Conservation (phyloP, 257 asterid species). For the Solanum clarkiae region DNA sequence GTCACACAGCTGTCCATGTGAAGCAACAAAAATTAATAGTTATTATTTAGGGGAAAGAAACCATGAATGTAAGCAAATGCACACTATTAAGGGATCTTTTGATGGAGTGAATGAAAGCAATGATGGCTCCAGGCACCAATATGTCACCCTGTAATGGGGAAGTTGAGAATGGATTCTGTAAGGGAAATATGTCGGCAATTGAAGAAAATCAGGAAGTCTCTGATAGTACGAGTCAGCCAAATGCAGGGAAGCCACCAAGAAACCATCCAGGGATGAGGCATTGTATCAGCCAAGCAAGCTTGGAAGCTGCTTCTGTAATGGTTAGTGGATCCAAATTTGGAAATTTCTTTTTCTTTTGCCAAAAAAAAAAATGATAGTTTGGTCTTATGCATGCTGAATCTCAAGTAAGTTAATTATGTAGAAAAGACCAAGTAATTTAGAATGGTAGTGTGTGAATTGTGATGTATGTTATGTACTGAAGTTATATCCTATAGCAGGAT, state of each 20-base stretch:
- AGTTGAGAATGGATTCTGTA: slow-evolving; percentile 31
- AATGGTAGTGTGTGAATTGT: background rate
- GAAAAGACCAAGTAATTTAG: background rate
- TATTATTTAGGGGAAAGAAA: background rate
- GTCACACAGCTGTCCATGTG: slow-evolving; percentile 23
- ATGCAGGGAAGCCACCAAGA: slow-evolving; percentile 57
- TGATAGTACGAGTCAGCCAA: slow-evolving; percentile 32
- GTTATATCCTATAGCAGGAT: background rate
- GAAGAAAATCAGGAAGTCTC: slow-evolving; percentile 23
- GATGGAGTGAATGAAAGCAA: slow-evolving; percentile 18
- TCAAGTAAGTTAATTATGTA: background rate
- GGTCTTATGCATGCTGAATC: background rate
- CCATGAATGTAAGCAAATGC: background rate
- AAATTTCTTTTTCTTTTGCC: background rate
- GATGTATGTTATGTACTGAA: background rate
- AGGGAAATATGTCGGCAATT: slow-evolving; percentile 18
- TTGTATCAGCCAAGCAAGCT: slow-evolving; percentile 66
- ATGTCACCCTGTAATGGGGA: slow-evolving; percentile 21
- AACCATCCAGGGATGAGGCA: slow-evolving; percentile 56
- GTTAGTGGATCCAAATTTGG: slow-evolving; percentile 27
- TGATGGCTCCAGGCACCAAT: slow-evolving; percentile 46
- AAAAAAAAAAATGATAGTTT: background rate
- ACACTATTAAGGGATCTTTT: background rate
- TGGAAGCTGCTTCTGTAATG: slow-evolving; percentile 41
- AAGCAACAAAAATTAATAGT: background rate